Base-by-base conservation (phyloP, 305 asterid genomes). In the Petunia hybrid region DNA sequence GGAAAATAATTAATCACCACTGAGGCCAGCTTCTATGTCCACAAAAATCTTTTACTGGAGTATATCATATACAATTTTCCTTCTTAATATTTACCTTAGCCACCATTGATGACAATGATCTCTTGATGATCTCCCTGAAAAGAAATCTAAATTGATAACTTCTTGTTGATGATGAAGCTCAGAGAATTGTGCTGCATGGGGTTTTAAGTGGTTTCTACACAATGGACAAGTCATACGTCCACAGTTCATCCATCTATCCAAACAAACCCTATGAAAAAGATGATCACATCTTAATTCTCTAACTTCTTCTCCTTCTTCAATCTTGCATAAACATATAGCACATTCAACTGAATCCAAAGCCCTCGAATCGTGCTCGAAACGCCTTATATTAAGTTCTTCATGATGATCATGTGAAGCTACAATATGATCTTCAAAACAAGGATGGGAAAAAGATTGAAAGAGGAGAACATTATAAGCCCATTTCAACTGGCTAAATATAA, bases 181-280 rank as follows among this genome's bases (percentile, higher is more conserved):
- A 0, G 53, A 57, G 1, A 13, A 64, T 2, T n/a, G n/a, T n/a
- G 4, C 4, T 62, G 62, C 14, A 7, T 46, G 12, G 22, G 80
- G 64, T 65, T 79, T 69, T 12, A 83, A 48, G 78, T 56, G 62
- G 41, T 39, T 80, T 59, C 87, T 84, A 40, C 89, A 86, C 1
- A 86, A 77, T 2, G 89, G 91, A 71, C 89, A 87, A 2, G 81
- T 82, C 3, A 8, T 70, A 3, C 80, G 65, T n/a, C 84, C 82
- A 22, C 60, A 69, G n/a, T 82, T 83, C 31, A 80, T 55, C 89
- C 91, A 86, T 8, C 86, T 68, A 62, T 88, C 89, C 35, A 88
- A 80, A 70, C 91, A 87, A 60, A 38, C 85, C 62, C 63, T 68
- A 42, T 85, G 91, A 22, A 80, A 88, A 66, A 68, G 0, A 84